Evolutionary conservation across 106 monocot species (phyloP), one percentile per base, ranked within the genome.

Genomic region (Xerophyta viscosa): DNA sequence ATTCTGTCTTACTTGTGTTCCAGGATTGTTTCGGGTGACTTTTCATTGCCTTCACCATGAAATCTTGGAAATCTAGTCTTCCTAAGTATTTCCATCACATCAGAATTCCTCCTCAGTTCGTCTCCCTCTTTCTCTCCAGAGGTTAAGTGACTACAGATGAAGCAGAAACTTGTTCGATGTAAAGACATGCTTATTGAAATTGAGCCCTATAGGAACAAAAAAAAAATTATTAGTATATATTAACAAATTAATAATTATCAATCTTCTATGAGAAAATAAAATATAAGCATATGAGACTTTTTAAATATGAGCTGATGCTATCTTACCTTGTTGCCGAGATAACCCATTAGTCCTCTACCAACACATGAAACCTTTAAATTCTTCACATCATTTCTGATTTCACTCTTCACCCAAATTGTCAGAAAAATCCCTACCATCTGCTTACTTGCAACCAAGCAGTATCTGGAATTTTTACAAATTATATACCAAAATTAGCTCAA

Each of bases 361-460:
- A 84, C 78, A 52, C 83, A 84, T 33, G 77, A 83, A 24, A 83
- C 83, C 49, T 83, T 83, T 49, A 77, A 57, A 65, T 83, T 83
- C 57, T 57, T 83, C 3, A 74, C 70, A 50, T 77, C 70, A 49
- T 73, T 64, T 74, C 64, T 62, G 27, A 77, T 57, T 65, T 83
- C 83, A 14, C 63, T 58, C 6, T 77, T 47, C 29, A 83, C 77
- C 83, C 83, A 83, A 3, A 83, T 61, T 18, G 66, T 77, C 19
- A 83, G 83, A 67, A 83, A 77, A 66, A 83, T 74, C 33, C 83
- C 83, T 19, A 83, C 83, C 83, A 83, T 83, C 46, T 83, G 83
- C 61, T 83, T 83, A 23, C 83, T 83, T 41, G 83, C 83, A 42
- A 77, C 83, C 51, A 83, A 73, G 57, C 73, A 77, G 45, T 83